phyloP scores from a whole-genome alignment of 1,139 yeast genomes.

The Suhomyces taliae region DNA sequence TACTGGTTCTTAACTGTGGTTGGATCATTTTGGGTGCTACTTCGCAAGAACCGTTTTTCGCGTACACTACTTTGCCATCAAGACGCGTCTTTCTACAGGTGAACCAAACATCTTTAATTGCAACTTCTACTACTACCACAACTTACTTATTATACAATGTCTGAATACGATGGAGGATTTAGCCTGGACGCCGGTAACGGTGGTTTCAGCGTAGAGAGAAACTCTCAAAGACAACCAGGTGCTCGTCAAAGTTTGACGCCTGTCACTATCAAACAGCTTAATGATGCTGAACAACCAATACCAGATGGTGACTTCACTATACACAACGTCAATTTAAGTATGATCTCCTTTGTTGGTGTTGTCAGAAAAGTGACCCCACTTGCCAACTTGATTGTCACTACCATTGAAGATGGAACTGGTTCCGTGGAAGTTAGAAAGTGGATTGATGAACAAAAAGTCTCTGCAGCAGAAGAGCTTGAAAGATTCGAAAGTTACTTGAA shows the following conservation, averaged over 20 bases:
- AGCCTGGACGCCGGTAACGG: constrained; percentile 22
- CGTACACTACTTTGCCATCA: background rate
- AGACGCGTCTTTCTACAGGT: constrained; percentile 1
- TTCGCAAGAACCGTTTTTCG: no score
- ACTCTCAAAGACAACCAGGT: constrained; percentile 36
- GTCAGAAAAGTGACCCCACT: constrained; percentile 59
- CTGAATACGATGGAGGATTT: constrained; percentile 33
- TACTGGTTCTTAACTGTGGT: no score
- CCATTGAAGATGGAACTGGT: constrained; percentile 87
- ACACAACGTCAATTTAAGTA: constrained; percentile 61
- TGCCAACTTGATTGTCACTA: constrained; percentile 53
- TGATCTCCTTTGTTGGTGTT: constrained; percentile 66
- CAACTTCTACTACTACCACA: background rate
- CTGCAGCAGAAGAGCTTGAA: constrained; percentile 34
- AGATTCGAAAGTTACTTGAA: constrained; percentile 29
- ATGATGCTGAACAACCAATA: constrained; percentile 61
- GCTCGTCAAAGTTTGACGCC: constrained; percentile 62
- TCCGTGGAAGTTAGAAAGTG: constrained; percentile 68
- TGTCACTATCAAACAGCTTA: constrained; percentile 78
- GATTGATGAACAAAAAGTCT: constrained; percentile 53
- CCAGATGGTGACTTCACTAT: constrained; percentile 77
- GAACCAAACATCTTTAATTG: background rate
- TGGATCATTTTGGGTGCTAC: no score
- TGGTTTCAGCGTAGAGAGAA: constrained; percentile 34
- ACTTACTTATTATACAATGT: constrained; percentile 13